phyloP scores from a whole-genome alignment of 176 grass and related monocot genomes.

The Urochloa ruziziensis region DNA sequence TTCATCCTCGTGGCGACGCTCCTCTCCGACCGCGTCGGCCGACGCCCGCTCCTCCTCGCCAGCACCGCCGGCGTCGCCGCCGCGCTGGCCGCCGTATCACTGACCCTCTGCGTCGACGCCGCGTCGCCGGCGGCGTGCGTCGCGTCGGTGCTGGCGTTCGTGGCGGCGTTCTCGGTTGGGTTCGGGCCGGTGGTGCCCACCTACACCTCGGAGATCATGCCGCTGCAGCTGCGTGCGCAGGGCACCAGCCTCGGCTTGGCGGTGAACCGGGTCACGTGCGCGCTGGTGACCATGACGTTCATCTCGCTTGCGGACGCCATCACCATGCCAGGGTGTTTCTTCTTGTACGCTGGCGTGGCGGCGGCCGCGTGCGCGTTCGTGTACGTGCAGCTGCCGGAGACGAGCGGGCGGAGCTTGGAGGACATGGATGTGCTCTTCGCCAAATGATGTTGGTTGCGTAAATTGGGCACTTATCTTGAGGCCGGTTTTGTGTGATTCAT shows the following conservation, averaged over 20 bases:
- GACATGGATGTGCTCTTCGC: neutral
- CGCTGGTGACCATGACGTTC: slow-evolving; percentile 49
- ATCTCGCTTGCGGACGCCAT: slow-evolving; percentile 45
- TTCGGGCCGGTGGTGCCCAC: slow-evolving; percentile 33
- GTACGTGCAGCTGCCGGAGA: neutral
- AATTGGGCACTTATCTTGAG: too few species aligned
- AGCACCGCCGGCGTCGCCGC: slow-evolving; percentile 34
- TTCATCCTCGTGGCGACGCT: slow-evolving; percentile 42
- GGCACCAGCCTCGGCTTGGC: slow-evolving; percentile 30
- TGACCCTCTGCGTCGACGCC: neutral
- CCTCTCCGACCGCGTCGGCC: slow-evolving; percentile 45
- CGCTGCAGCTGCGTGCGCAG: slow-evolving; percentile 48
- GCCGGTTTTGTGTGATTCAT: too few species aligned
- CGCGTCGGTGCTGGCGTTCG: slow-evolving; percentile 17
- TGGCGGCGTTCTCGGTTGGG: slow-evolving; percentile 49
- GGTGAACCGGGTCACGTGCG: slow-evolving; percentile 38
- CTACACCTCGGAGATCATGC: slow-evolving; percentile 46
- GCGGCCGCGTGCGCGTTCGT: neutral
- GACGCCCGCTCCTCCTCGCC: slow-evolving; percentile 40
- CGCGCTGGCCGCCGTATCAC: slow-evolving; percentile 9
- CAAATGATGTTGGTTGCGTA: neutral
- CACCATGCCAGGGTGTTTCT: slow-evolving; percentile 50
- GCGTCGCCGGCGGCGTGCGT: slow-evolving; percentile 19
- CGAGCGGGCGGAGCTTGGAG: neutral
- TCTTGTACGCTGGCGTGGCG: neutral